Base-by-base conservation (phyloP, 2,329 filamentous ascomycete genomes). In the Clonostachys rosea region DNA sequence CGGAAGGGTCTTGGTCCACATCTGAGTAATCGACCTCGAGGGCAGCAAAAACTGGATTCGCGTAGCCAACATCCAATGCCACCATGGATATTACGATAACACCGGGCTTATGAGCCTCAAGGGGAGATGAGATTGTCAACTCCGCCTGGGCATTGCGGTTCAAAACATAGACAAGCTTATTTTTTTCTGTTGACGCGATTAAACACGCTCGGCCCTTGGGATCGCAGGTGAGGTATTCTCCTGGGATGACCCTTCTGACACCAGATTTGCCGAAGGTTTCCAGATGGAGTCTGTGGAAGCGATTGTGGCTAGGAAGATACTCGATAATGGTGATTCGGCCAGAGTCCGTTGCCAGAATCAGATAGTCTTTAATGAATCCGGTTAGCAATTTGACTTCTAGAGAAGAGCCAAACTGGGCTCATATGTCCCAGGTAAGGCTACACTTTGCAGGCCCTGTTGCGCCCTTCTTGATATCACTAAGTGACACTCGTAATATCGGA, bases 181-280 rank as follows among this genome's bases (percentile, higher is more conserved):
- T 99, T 79, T 99, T 99, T 72, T 99, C 95, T 47, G 92, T 79
- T 6, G 91, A 92, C 10, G 94, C 91, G 51, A 97, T 89, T 63
- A 99, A 78, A 62, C 92, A 96, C 47, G 95, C 95, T 71, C 94
- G 84, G 47, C 94, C 94, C 68, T 96, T 96, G 30, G 94, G 94
- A 61, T 99, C 94, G 45, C 90, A 89, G 7, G 92, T 94, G 30
- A 99, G 80, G 61, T 96, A 99, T 67, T 99, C 91, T 50, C 95
- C 94, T 3, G 95, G 94, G 41, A 99, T 83, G 36, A 97, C 92
- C 59, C 94, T 85, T 49, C 95, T 85, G 46, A 97, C 82, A 36
- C 94, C 95, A 8, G 94, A 97, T 69, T 99, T 99, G 56, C 94
- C 94, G 65, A 95, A 99, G 1, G 95, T 99, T 73, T 99, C 95